phyloP scores from a whole-genome alignment of 1,139 yeast species.

The Hansenula anomala region DNA sequence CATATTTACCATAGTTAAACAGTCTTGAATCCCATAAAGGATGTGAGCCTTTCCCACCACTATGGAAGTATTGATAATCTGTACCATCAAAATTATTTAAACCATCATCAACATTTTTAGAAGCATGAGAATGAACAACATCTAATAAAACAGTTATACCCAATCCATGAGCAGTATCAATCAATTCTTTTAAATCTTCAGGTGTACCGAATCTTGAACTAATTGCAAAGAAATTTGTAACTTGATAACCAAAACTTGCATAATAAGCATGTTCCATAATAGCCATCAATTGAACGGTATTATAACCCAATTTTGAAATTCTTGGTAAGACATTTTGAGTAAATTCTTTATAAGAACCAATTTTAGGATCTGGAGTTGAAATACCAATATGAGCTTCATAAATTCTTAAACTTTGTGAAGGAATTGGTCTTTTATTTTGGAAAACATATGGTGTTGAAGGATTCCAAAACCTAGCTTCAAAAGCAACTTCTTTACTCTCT shows the following conservation, averaged over 20 bases:
- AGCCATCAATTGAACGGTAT: slow-evolving; percentile 94
- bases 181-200: slow-evolving; percentile 83
- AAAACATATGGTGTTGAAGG: slow-evolving; percentile 59
- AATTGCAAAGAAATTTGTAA: slow-evolving; percentile 86
- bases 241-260: slow-evolving; percentile 95
- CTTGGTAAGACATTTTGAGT: slow-evolving; percentile 78
- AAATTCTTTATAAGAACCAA: slow-evolving; percentile 84
- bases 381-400: slow-evolving; percentile 98
- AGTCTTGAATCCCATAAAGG: slow-evolving; percentile 93
- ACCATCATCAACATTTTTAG: slow-evolving; percentile 92
- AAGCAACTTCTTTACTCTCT: slow-evolving; percentile 41
- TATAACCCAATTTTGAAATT: slow-evolving; percentile 79
- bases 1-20: slow-evolving; percentile 87
- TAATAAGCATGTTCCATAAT: slow-evolving; percentile 98
- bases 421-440: slow-evolving; percentile 56
- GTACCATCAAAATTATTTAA: slow-evolving; percentile 92
- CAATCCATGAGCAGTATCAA: slow-evolving; percentile 86
- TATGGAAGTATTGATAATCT: slow-evolving; percentile 91
- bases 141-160: slow-evolving; percentile 87
- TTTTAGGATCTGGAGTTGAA: slow-evolving; percentile 80
- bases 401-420: slow-evolving; percentile 59
- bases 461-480: slow-evolving; percentile 93
- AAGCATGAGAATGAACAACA: slow-evolving; percentile 94
- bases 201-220: slow-evolving; percentile 93
- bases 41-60: slow-evolving; percentile 79